These are phyloP conservation scores for Triticum urartu DNA, from an alignment of 176 grass and related monocot genomes.

Conservation along the genomic window DNA sequence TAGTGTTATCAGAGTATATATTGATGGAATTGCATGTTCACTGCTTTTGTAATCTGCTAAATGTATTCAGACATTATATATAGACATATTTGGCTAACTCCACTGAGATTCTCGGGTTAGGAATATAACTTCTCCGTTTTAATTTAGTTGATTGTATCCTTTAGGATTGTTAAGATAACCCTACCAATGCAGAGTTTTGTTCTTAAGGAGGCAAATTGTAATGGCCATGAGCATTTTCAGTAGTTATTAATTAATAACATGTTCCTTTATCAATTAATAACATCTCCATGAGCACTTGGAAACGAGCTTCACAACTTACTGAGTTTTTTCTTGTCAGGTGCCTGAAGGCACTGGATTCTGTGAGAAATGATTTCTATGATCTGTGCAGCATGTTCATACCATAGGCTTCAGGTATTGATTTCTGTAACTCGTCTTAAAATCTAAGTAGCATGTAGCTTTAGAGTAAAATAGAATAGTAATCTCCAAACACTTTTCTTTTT, in stretches of 20 bases:
- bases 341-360: slow-evolving; percentile 26
- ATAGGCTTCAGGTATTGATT: slow-evolving; percentile 74
- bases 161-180: slow-evolving; percentile 6
- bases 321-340: slow-evolving; percentile 44
- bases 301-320: background rate
- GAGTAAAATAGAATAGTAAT: slow-evolving; percentile 13
- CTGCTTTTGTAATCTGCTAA: background rate
- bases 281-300: background rate
- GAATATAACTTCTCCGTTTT: background rate
- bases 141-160: background rate
- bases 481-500: background rate
- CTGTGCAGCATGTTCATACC: slow-evolving; percentile 39
- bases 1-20: background rate
- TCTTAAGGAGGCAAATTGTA: background rate
- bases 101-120: background rate
- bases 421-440: background rate
- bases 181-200: background rate
- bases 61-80: background rate
- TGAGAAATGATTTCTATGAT: slow-evolving; percentile 56
- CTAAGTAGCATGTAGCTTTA: background rate
- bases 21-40: background rate
- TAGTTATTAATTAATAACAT: background rate
- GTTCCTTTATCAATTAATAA: background rate
- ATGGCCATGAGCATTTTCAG: background rate
- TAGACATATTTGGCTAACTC: background rate